A percentile compares a stretch with the other conserved stretches of the same genome.
These are phyloP conservation scores for Phialemonium atrogriseum DNA, from an alignment of 2,329 filamentous ascomycete genomes.

Conservation along the genomic window DNA sequence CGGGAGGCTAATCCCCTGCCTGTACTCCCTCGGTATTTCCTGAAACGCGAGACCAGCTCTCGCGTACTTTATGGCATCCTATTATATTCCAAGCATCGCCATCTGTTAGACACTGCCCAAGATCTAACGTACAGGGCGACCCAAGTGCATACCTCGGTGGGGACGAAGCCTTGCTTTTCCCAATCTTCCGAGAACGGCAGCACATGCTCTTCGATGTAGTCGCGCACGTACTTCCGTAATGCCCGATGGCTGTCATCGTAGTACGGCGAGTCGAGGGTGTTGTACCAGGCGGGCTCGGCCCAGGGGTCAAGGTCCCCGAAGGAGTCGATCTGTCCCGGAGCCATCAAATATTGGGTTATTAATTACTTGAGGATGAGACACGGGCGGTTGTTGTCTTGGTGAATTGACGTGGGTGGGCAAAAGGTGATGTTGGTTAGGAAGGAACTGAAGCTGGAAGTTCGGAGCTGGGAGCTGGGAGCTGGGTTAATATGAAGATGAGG, in stretches of 20 bases:
- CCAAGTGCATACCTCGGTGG: constrained; percentile 26
- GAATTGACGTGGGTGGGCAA: too few relatives aligned
- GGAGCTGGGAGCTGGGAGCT: too few relatives aligned
- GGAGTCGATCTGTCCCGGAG: background rate
- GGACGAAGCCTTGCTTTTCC: constrained; percentile 49
- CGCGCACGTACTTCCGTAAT: constrained; percentile 47
- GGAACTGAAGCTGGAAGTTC: too few relatives aligned
- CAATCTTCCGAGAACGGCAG: constrained; percentile 53
- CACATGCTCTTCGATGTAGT: constrained; percentile 51
- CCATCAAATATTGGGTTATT: too few relatives aligned
- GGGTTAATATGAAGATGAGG: too few relatives aligned
- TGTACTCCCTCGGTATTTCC: constrained; percentile 27
- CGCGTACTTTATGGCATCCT: too few relatives aligned
- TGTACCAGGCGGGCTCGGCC: constrained; percentile 21
- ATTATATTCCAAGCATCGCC: too few relatives aligned
- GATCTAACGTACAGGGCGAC: too few relatives aligned
- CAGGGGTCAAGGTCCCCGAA: constrained; percentile 5
- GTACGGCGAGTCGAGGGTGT: constrained; percentile 36
- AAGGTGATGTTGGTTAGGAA: too few relatives aligned
- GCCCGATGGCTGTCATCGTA: constrained; percentile 53
- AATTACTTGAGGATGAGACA: too few relatives aligned
- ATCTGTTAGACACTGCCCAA: too few relatives aligned
- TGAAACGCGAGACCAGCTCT: constrained; percentile 29
- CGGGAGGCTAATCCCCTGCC: constrained; percentile 28
- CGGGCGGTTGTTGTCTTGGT: too few relatives aligned